Evolutionary conservation across 176 grass and related monocot species (phyloP).

Genomic region (Microstegium vimineum): DNA sequence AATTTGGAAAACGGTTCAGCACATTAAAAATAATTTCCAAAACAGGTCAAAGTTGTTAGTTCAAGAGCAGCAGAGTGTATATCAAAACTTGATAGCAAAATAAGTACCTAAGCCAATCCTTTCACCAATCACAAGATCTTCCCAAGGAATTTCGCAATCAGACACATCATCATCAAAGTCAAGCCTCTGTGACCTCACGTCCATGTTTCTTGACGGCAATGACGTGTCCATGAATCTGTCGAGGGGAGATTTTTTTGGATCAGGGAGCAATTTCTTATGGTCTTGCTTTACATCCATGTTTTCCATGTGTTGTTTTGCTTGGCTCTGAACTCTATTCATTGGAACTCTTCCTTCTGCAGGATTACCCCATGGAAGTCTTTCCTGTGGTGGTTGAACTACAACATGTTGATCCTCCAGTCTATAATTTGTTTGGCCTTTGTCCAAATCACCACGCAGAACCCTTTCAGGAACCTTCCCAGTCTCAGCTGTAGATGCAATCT

Average conservation of each 20-base stretch:
- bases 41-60: slow-evolving; percentile 21
- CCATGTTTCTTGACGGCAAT: slow-evolving; percentile 40
- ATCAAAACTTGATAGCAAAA: slow-evolving; percentile 28
- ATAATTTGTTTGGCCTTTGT: slow-evolving; percentile 41
- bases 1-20: slow-evolving; percentile 1
- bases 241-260: slow-evolving; percentile 55
- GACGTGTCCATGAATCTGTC: slow-evolving; percentile 64
- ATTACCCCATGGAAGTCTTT: slow-evolving; percentile 40
- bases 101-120: slow-evolving; percentile 98
- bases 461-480: slow-evolving; percentile 46
- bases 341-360: slow-evolving; percentile 29
- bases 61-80: slow-evolving; percentile 7
- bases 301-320: slow-evolving; percentile 29
- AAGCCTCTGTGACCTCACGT: slow-evolving; percentile 59
- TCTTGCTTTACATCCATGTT: slow-evolving; percentile 48
- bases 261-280: slow-evolving; percentile 45
- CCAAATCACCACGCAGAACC: slow-evolving; percentile 32
- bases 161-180: slow-evolving; percentile 97
- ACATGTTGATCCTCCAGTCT: slow-evolving; percentile 23
- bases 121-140: slow-evolving; percentile 95
- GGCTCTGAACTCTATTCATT: slow-evolving; percentile 34
- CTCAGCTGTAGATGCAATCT: slow-evolving; percentile 33
- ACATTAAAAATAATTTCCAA: slow-evolving; percentile 18
- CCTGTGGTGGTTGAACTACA: slow-evolving; percentile 31
- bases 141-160: slow-evolving; percentile 95